Base-by-base conservation (phyloP, 129 eudicot species). In the Tanacetum coccineum region DNA sequence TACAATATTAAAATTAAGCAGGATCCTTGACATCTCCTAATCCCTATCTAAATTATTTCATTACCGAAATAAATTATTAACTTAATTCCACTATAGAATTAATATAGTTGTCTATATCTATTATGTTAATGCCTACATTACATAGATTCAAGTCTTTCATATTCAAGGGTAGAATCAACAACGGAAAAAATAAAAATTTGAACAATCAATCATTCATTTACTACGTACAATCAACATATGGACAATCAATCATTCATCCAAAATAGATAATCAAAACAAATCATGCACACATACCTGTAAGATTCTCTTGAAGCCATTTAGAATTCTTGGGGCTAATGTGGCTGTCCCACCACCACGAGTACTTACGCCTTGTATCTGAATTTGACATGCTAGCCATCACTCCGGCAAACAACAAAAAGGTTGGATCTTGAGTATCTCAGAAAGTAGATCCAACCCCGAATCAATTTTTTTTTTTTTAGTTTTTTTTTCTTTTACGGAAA, bases 301-400 rank as follows among this genome's bases (percentile, higher is more conserved):
- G 93, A 87, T 94, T 94, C 25, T 94, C 96, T 67, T 88, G 87
- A 70, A 94, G 99, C 99, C 99, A 94, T 84, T 94, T 94, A 32
- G 99, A 94, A 74, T 89, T 94, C 85, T 94, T 94, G 21, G 99
- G 99, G 84, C 86, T 83, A 71, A 72, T 89, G 81, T 94, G 99
- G 83, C 99, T 94, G 70, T 94, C 99, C 99, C 99, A 94, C 99
- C 93, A 89, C 99, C 99, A 94, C 55, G 99, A 94, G 69, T 94
- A 94, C 81, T 66, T 57, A 63, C 90, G 90, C 73, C 93, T 89
- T 50, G 95, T 79, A 15, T 89, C 96, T 0, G 97, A 79, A 53
- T 82, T 78, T 15, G 68, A 46, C 74, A 74, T 64, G 64, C 79
- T 54, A n/a, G 87, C 84, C 93, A 87, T 85, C 73, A 72, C 76